phyloP scores from a whole-genome alignment of 2,329 filamentous ascomycete species.

The Colletotrichum plurivorum region DNA sequence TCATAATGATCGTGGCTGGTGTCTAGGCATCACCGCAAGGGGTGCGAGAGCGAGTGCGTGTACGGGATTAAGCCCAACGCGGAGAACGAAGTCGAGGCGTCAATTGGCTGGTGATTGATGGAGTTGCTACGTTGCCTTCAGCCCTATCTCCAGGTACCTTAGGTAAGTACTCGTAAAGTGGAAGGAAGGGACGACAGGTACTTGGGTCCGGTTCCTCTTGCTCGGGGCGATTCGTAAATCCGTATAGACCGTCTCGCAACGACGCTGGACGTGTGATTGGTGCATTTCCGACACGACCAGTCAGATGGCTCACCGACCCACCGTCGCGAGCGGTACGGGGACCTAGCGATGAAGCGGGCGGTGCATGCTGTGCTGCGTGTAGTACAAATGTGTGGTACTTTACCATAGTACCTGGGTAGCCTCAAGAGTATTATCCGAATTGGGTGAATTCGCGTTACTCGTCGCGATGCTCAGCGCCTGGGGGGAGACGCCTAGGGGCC shows the following conservation, averaged over 20 bases:
- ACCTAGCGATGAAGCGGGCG: constrained; percentile 11
- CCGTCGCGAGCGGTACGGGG: constrained; percentile 10
- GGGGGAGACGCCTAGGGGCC: constrained; percentile 3
- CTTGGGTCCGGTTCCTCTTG: neutral
- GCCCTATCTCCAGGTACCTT: constrained; percentile 19
- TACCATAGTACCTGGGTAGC: no score
- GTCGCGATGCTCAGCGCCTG: constrained; percentile 19
- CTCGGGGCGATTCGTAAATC: constrained; percentile 38
- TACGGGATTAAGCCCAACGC: constrained; percentile 31
- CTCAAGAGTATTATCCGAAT: constrained; percentile 5
- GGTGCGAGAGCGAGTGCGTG: constrained; percentile 24
- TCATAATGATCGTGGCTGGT: constrained; percentile 37
- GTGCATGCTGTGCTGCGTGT: constrained; percentile 23
- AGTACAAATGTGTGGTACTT: no score
- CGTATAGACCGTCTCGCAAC: constrained; percentile 24
- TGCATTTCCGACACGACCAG: constrained; percentile 27
- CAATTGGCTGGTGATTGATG: constrained; percentile 1
- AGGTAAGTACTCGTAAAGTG: neutral
- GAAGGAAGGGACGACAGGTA: neutral
- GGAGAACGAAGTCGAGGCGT: constrained; percentile 15
- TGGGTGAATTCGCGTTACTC: constrained; percentile 14
- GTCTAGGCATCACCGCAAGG: constrained; percentile 30
- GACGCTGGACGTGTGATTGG: constrained; percentile 24
- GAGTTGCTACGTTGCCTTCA: constrained; percentile 28
- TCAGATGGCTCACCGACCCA: constrained; percentile 24